Percentiles rank a stretch among this genome's conserved stretches.
Evolutionary conservation across 2,329 filamentous ascomycete genomes (phyloP).

Genomic region (Sordariomycetes sp.): DNA sequence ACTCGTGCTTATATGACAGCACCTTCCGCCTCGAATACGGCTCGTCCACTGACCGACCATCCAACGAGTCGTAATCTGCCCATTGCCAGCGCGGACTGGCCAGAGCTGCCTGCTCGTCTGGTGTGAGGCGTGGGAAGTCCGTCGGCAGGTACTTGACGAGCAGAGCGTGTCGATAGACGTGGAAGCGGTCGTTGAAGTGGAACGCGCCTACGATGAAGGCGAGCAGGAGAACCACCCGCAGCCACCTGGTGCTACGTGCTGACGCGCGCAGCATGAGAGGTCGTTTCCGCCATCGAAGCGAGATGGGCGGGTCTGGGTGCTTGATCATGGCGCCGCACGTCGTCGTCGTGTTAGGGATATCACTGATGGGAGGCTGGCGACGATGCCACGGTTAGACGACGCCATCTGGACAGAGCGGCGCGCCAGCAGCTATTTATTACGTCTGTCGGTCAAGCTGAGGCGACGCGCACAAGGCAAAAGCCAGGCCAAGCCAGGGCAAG

Average conservation of each 20-base stretch:
- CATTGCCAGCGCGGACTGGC: constrained; percentile 7
- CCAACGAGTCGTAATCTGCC: constrained; percentile 1
- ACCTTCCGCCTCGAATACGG: constrained; percentile 8
- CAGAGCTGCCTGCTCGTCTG: constrained; percentile 4
- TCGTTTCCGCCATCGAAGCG: background rate
- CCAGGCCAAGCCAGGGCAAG: too few species aligned
- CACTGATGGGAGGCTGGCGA: too few species aligned
- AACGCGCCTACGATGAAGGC: constrained; percentile 6
- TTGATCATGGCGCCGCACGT: too few species aligned
- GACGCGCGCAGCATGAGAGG: too few species aligned
- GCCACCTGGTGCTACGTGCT: background rate
- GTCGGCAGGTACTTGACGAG: constrained; percentile 13
- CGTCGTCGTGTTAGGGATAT: too few species aligned
- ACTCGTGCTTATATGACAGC: constrained; percentile 12
- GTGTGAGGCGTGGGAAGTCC: constrained; percentile 6
- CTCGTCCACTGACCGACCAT: background rate
- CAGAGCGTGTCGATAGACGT: constrained; percentile 7
- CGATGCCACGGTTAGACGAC: too few species aligned
- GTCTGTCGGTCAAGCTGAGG: too few species aligned
- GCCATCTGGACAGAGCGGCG: too few species aligned
- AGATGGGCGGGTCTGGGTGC: too few species aligned
- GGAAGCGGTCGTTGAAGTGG: constrained; percentile 5
- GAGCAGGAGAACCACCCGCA: background rate
- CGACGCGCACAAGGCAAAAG: too few species aligned
- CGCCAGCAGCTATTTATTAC: too few species aligned